These are phyloP conservation scores for Ceriops zippeliana DNA, from an alignment of 345 rosid species.

Conservation along the genomic window DNA sequence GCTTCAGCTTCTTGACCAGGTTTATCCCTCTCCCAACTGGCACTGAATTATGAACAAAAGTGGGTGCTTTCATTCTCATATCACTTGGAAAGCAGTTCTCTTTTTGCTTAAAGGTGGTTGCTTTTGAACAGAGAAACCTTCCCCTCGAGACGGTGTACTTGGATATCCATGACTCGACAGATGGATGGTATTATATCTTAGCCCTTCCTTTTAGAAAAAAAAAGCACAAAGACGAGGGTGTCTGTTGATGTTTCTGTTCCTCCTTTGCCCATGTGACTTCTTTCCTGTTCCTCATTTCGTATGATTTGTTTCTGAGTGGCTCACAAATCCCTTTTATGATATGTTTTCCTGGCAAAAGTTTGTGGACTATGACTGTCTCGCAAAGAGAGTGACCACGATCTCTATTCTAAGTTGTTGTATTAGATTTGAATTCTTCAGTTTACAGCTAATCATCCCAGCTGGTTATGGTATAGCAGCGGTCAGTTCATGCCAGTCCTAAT, in stretches of 20 bases:
- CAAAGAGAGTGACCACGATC: too few species aligned
- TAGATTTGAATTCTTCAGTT: too few species aligned
- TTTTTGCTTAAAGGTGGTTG: not conserved
- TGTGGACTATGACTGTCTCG: too few species aligned
- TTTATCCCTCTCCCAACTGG: not conserved
- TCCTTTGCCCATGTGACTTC: not conserved
- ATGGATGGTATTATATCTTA: conserved; percentile 56
- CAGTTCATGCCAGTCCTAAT: too few species aligned
- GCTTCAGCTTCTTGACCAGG: conserved; percentile 70
- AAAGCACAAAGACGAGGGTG: not conserved
- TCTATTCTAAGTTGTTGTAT: too few species aligned
- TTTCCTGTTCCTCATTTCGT: not conserved
- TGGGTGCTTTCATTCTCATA: not conserved
- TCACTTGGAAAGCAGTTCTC: not conserved
- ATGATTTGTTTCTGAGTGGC: too few species aligned
- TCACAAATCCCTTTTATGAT: too few species aligned
- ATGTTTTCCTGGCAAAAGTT: too few species aligned
- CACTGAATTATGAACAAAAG: too few species aligned
- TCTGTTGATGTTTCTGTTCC: not conserved
- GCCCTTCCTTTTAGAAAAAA: not conserved
- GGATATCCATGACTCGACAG: conserved; percentile 52
- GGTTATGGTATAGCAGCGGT: too few species aligned
- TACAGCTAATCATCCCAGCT: too few species aligned
- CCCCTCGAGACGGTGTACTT: conserved; percentile 68
- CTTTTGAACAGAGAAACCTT: conserved; percentile 67